phyloP scores from a whole-genome alignment of 345 rosid species.

The Trapa bicornis region DNA sequence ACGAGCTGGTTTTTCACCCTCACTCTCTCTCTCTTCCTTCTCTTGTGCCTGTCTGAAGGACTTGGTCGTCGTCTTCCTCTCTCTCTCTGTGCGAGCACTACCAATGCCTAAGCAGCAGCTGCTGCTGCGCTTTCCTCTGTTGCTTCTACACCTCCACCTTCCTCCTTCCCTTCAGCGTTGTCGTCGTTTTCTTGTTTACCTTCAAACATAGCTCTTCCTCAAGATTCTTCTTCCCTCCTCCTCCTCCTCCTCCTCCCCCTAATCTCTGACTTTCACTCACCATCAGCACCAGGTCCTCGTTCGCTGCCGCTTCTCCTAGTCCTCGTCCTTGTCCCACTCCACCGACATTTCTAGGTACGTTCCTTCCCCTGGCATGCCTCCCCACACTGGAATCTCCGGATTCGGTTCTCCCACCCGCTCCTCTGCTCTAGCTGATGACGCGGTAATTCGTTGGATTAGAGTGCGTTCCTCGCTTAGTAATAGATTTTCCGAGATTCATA shows the following conservation, averaged over 20 bases:
- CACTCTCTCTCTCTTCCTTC: neutral
- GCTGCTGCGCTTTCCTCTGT: constrained; percentile 6
- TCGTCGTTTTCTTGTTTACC: constrained; percentile 12
- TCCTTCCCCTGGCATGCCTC: neutral
- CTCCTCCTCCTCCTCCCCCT: constrained; percentile 1
- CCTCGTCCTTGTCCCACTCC: constrained; percentile 14
- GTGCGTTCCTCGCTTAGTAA: neutral
- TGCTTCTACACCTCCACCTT: constrained; percentile 7
- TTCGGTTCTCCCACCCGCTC: neutral
- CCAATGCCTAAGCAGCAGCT: constrained; percentile 6
- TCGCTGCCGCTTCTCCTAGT: neutral
- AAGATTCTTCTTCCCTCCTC: constrained; percentile 3
- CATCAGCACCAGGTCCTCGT: neutral
- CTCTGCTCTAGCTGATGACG: neutral
- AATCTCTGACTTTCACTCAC: neutral
- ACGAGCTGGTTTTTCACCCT: neutral
- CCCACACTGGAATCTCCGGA: neutral
- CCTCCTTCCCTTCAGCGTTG: constrained; percentile 4
- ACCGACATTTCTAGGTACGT: constrained; percentile 3
- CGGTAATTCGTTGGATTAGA: neutral
- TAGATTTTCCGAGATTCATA: neutral
- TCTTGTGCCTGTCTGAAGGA: neutral
- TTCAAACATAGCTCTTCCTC: constrained; percentile 7
- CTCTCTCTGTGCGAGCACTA: neutral
- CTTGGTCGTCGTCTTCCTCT: neutral